A percentile compares a stretch with the other conserved stretches of the same genome.
Conservation (phyloP, 129 eudicot species). For the Glebionis coronaria region DNA sequence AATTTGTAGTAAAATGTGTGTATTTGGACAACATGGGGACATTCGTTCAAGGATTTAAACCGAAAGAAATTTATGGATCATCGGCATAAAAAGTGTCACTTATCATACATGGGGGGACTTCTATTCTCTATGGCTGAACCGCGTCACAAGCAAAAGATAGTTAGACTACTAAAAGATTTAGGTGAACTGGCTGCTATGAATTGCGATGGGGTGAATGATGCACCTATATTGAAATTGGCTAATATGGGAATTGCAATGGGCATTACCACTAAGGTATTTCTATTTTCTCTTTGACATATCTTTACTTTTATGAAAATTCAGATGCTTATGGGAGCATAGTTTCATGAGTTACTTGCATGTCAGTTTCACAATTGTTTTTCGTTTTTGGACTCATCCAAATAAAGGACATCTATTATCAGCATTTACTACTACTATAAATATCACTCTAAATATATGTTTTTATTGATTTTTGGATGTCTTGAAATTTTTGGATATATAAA, state of each 20-base stretch:
- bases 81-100: conserved; percentile 43
- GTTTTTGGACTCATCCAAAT: background rate
- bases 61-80: conserved; percentile 80
- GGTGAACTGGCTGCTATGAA: conserved; percentile 97
- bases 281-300: background rate
- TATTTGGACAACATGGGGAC: conserved; percentile 66
- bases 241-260: conserved; percentile 99
- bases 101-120: conserved; percentile 76
- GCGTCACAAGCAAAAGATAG: conserved; percentile 86
- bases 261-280: conserved; percentile 80
- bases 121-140: conserved; percentile 93
- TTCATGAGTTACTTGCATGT: background rate
- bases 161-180: conserved; percentile 74
- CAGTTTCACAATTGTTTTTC: background rate
- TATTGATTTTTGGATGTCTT: conserved; percentile 1
- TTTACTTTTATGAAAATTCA: background rate
- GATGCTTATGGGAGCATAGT: background rate
- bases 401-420: background rate
- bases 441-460: background rate
- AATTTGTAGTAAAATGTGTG: conserved; percentile 87
- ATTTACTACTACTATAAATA: background rate
- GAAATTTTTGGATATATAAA: too few species aligned
- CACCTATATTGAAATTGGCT: conserved; percentile 86
- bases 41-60: conserved; percentile 66
- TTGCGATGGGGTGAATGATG: conserved; percentile 94